Evolutionary conservation across 768 basidiomycete genomes (phyloP), one percentile per base, ranked within the genome.

Genomic region (Tricholoma saponaceum): DNA sequence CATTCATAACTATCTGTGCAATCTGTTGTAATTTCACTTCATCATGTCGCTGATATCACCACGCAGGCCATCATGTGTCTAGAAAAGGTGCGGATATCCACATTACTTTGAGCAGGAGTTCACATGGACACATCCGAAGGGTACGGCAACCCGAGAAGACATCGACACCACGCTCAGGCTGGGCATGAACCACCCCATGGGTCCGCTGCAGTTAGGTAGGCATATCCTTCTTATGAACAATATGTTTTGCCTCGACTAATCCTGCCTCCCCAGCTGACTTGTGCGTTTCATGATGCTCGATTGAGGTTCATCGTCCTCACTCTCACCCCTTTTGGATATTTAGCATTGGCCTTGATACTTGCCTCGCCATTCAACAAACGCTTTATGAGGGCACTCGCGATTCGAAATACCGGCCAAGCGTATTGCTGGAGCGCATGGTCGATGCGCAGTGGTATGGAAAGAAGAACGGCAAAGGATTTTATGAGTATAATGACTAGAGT

Each of bases 341-440:
- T 30, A 95, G 94, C 75, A 96, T 98, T 60, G 95, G 95, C n/a
- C 85, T 98, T 23, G 96, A 98, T 68, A 98, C 95, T 9, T 98
- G 96, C 70, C 83, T 97, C 12, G 86, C 91, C 3, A 97, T 97
- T 66, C 94, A 96, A 65, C 84, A 90, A 68, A 94, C 92, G 0
- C 79, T 97, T 5, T 91, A 95, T 62, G 82, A 81, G 52, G 93
- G 94, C 56, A 96, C 93, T 8, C 84, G 90, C 0, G 96, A 98
- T 72, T 90, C 90, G 8, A 98, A 98, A 71, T 98, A 98, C 72
- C 86, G 96, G 5, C 95, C 96, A 0, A 87, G 89, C 59, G 79
- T 95, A 23, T 79, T 98, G 16, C 81, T 98, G 8, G 90, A 94
- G 65, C 82, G 93, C 33, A 98, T 98, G 96, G 96, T 98, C 4